Conservation (phyloP, 495 filamentous ascomycete species). For the Penicillium taxi region DNA sequence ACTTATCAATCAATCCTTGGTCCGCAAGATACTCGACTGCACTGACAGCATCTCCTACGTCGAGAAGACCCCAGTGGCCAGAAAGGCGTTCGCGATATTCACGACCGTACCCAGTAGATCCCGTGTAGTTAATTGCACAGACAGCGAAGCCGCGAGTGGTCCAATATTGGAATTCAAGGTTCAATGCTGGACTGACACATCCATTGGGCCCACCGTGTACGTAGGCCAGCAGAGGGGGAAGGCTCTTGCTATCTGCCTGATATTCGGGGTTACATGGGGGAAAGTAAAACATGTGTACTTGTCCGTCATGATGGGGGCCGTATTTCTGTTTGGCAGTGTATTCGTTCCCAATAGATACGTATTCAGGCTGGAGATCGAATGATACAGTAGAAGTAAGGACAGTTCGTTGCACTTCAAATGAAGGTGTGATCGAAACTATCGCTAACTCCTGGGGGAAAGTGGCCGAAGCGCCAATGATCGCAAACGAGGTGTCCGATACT, state of each 20-base stretch:
- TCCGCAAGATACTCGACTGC: constrained; percentile 32
- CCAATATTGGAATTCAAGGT: constrained; percentile 39
- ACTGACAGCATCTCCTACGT: constrained; percentile 37
- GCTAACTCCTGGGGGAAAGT: constrained; percentile 18
- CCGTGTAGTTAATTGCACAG: constrained; percentile 41
- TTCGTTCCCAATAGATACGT: constrained; percentile 28
- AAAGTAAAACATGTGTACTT: constrained; percentile 36
- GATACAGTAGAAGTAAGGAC: constrained; percentile 20
- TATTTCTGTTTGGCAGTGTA: constrained; percentile 19
- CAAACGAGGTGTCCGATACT: constrained; percentile 15
- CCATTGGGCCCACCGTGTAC: constrained; percentile 45
- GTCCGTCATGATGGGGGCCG: constrained; percentile 14
- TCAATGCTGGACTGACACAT: constrained; percentile 21
- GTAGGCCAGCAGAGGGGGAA: constrained; percentile 38
- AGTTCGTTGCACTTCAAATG: constrained; percentile 8
- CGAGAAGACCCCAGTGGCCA: constrained; percentile 36
- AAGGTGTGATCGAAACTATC: constrained; percentile 11
- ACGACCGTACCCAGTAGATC: constrained; percentile 41
- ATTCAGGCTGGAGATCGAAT: constrained; percentile 15
- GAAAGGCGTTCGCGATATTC: constrained; percentile 38
- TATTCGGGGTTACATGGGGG: constrained; percentile 38
- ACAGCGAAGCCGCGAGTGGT: constrained; percentile 46
- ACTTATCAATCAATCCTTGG: constrained; percentile 23
- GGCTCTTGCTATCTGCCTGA: constrained; percentile 13
- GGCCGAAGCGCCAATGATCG: constrained; percentile 14